These are phyloP conservation scores for Isatis lusitanica DNA, from an alignment of 441 rosid genomes.

Conservation along the genomic window DNA sequence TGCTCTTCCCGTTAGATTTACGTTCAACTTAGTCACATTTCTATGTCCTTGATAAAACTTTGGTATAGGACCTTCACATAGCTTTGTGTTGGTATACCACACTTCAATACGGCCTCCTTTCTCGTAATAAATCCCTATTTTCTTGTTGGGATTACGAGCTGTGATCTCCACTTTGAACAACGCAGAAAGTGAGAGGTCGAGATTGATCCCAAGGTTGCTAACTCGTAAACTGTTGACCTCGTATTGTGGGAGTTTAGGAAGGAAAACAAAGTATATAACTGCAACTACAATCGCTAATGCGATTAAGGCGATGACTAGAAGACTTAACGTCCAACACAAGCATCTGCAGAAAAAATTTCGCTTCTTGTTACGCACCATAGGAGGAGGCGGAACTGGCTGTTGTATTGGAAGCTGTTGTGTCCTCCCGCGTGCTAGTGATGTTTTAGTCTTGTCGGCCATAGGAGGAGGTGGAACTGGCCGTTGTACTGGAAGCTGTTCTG, in stretches of 20 bases:
- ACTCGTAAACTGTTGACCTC: slow-evolving; percentile 49
- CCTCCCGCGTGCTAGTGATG: slow-evolving; percentile 19
- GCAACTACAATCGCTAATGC: slow-evolving; percentile 39
- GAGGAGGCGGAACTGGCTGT: slow-evolving; percentile 21
- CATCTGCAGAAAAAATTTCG: slow-evolving; percentile 46
- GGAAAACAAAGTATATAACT: slow-evolving; percentile 51
- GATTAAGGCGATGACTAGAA: slow-evolving; percentile 39
- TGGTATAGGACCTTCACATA: slow-evolving; percentile 55
- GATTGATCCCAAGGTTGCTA: slow-evolving; percentile 50
- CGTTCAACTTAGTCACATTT: slow-evolving; percentile 50
- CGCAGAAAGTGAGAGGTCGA: slow-evolving; percentile 50
- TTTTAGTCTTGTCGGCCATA: slow-evolving; percentile 23
- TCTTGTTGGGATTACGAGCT: slow-evolving; percentile 58
- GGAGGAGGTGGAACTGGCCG: slow-evolving; percentile 20
- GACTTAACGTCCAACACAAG: slow-evolving; percentile 48
- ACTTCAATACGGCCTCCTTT: slow-evolving; percentile 52
- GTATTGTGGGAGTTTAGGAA: slow-evolving; percentile 51
- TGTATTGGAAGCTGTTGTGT: slow-evolving; percentile 30
- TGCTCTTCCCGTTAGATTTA: slow-evolving; percentile 44
- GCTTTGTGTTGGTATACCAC: slow-evolving; percentile 49
- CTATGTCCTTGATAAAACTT: slow-evolving; percentile 63
- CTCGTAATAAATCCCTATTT: slow-evolving; percentile 59
- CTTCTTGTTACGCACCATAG: slow-evolving; percentile 31
- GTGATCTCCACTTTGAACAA: slow-evolving; percentile 53
- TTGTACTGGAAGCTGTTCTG: slow-evolving; percentile 30